Evolutionary conservation across 495 filamentous ascomycete species (phyloP), one percentile per base, ranked within the genome.

Genomic region (Aspergillus haitiensis): DNA sequence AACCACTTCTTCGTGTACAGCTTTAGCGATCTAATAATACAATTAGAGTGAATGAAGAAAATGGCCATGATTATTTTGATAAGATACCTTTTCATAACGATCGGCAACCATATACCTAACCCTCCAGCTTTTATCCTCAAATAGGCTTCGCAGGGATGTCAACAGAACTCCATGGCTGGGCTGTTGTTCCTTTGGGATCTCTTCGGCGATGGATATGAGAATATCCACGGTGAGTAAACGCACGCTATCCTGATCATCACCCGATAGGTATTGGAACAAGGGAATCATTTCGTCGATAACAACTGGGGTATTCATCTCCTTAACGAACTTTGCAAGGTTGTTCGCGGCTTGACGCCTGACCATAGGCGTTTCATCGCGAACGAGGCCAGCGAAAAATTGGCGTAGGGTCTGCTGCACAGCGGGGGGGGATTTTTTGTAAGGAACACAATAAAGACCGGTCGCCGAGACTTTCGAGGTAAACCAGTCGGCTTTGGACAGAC

Each of bases 31-130:
- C 92, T 97, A 51, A 34, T 31, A 18, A 13, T 15, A 7, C 62
- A 32, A 45, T 70, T 64, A 73, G 63, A 58, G 51, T 45, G 56
- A n/a, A 37, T 21, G 39, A 27, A 6, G 7, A 5, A 31, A 16
- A 16, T 42, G 36, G 31, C 8, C 33, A n/a, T 35, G 10, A 9
- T 13, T 15, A 16, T 31, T 40, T 57, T 69, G 58, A 49, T 32
- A 39, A 37, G 44, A 47, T 63, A 93, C 93, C 90, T 98, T 98
- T 74, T 98, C 94, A 68, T 96, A 98, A 75, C 92, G 83, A 74
- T 98, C 94, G 33, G 95, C 94, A 59, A 98, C 95, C 95, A 98
- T 98, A 73, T 98, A 98, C 71, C 94, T 84, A 51, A 98, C 94
- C 65, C 94, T 85, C 94, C 94, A 98, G 77, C 95, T 97, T 82